phyloP scores from a whole-genome alignment of 257 asterid species.

The Solanum ossicruentum region DNA sequence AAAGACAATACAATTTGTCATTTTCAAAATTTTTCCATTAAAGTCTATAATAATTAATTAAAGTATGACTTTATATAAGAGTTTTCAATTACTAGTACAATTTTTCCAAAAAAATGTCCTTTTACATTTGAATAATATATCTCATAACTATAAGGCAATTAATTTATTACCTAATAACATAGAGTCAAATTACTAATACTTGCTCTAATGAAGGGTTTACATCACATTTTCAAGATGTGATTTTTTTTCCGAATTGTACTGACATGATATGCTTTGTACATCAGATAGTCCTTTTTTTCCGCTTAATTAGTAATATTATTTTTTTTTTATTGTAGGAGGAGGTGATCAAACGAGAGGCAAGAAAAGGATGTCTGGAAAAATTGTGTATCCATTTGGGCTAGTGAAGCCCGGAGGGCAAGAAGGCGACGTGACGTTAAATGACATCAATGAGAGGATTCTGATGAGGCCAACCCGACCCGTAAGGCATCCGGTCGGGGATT shows the following conservation, averaged over 20 bases:
- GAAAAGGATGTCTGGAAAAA: conserved; percentile 23
- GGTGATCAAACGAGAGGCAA: conserved; percentile 17
- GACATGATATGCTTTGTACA: background rate
- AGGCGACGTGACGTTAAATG: conserved; percentile 65
- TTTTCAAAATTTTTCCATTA: background rate
- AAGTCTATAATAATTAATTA: background rate
- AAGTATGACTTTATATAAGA: background rate
- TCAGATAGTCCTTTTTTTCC: background rate
- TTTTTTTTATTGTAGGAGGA: conserved; percentile 7
- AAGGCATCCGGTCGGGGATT: conserved; percentile 93
- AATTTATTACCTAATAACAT: background rate
- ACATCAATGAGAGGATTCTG: conserved; percentile 69
- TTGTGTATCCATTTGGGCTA: conserved; percentile 74
- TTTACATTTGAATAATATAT: background rate
- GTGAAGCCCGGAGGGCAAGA: conserved; percentile 85
- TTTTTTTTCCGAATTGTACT: background rate
- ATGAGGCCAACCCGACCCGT: conserved; percentile 84
- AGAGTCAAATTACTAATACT: background rate
- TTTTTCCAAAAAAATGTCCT: background rate
- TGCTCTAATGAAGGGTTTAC: background rate
- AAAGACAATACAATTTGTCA: background rate
- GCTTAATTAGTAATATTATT: background rate
- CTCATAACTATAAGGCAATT: background rate
- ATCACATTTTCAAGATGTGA: rapidly evolving
- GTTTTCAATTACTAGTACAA: background rate